Evolutionary conservation across 306 rosid species (phyloP).

Genomic region (Dryas drummondii): DNA sequence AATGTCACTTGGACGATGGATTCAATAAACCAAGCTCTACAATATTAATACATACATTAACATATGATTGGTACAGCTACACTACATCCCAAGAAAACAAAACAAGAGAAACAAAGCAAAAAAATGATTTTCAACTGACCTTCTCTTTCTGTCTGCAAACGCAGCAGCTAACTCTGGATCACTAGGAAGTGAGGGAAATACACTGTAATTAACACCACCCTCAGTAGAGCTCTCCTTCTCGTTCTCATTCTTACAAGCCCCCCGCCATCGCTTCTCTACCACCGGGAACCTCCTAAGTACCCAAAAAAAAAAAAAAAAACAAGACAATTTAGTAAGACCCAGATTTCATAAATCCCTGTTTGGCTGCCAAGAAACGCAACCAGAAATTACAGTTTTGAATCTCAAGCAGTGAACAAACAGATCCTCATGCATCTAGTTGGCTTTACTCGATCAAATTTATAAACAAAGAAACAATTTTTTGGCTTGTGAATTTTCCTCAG

Average conservation of each 20-base stretch:
- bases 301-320: background rate
- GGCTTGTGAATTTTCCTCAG: background rate
- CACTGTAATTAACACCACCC: slow-evolving; percentile 29
- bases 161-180: slow-evolving; percentile 72
- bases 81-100: background rate
- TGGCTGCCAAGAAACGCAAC: background rate
- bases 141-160: slow-evolving; percentile 56
- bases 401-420: slow-evolving; percentile 1
- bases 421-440: background rate
- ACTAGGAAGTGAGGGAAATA: slow-evolving; percentile 44
- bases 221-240: slow-evolving; percentile 26
- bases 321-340: slow-evolving; percentile 1
- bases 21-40: background rate
- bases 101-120: background rate
- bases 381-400: background rate
- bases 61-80: background rate
- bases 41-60: background rate
- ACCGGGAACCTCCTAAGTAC: slow-evolving; percentile 77
- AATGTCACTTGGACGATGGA: background rate
- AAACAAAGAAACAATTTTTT: background rate
- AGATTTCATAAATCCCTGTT: background rate
- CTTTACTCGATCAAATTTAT: background rate
- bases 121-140: slow-evolving; percentile 35
- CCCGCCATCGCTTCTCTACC: slow-evolving; percentile 90
- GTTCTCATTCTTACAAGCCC: slow-evolving; percentile 43